phyloP scores from a whole-genome alignment of 805 yeast species.

The Candida ficus region DNA sequence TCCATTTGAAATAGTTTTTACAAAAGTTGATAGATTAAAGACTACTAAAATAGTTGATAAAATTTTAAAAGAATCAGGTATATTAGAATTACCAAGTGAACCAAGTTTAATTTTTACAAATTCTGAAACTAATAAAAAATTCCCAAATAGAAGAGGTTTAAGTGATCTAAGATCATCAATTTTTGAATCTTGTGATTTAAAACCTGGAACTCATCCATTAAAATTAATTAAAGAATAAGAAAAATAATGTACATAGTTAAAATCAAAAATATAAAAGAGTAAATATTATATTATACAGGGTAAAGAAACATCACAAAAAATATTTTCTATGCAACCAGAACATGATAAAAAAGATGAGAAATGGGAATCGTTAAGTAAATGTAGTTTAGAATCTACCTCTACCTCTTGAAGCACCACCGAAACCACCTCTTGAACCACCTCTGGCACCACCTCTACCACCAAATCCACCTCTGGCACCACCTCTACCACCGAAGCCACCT shows the following conservation, averaged over 20 bases:
- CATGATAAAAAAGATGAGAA: background rate
- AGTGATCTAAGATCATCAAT: slow-evolving; percentile 46
- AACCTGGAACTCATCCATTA: slow-evolving; percentile 21
- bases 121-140: slow-evolving; percentile 33
- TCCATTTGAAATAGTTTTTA: slow-evolving; percentile 69
- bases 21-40: slow-evolving; percentile 63
- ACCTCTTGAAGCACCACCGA: slow-evolving; percentile 27
- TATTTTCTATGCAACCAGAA: slow-evolving; percentile 3
- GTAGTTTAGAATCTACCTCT: slow-evolving; percentile 25
- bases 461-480: slow-evolving; percentile 32
- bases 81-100: slow-evolving; percentile 36
- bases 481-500: slow-evolving; percentile 28
- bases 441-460: slow-evolving; percentile 29
- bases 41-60: slow-evolving; percentile 33
- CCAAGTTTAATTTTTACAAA: slow-evolving; percentile 47
- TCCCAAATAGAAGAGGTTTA: slow-evolving; percentile 44
- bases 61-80: slow-evolving; percentile 32
- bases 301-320: background rate
- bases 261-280: background rate
- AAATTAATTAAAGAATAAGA: slow-evolving; percentile 11
- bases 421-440: slow-evolving; percentile 33
- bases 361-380: background rate
- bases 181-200: slow-evolving; percentile 47
- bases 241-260: slow-evolving; percentile 1
- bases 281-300: slow-evolving; percentile 4